These are phyloP conservation scores for Wallacemonas sp. DNA, from an alignment of 208 protist genomes.

Conservation along the genomic window DNA sequence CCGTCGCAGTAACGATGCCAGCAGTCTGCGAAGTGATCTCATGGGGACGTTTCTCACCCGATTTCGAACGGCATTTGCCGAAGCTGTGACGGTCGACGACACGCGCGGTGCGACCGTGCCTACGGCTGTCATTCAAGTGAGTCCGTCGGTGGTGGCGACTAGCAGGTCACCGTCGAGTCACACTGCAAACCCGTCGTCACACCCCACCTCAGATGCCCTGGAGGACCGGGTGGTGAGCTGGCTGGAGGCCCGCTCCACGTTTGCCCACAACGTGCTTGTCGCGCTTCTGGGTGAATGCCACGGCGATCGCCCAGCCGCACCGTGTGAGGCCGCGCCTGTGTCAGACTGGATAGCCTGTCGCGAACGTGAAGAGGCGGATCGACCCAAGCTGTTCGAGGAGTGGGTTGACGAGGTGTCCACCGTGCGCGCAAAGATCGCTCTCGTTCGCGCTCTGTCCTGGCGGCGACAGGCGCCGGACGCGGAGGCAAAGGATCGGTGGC, in stretches of 20 bases:
- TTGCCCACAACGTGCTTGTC: slow-evolving; percentile 2
- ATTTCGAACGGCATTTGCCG: not conserved
- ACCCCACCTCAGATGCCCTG: not conserved
- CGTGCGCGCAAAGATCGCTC: not conserved
- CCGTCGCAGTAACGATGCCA: not conserved
- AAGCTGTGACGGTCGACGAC: not conserved
- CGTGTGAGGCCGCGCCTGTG: not conserved
- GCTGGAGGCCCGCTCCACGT: not conserved
- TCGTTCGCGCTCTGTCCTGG: not conserved
- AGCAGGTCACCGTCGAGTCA: too few species aligned
- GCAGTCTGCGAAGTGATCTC: not conserved
- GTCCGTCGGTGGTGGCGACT: too few species aligned
- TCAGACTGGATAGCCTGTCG: not conserved
- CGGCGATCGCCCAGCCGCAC: not conserved
- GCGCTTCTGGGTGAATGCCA: not conserved
- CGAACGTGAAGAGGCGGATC: not conserved
- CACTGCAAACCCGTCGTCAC: too few species aligned
- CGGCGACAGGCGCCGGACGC: too few species aligned
- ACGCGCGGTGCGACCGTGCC: too few species aligned
- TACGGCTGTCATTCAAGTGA: too few species aligned
- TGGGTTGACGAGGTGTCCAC: not conserved
- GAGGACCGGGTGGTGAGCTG: not conserved
- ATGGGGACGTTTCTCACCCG: not conserved
- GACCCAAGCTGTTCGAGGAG: not conserved
- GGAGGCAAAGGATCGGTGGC: too few species aligned